Base-by-base conservation (phyloP, 2,329 filamentous ascomycete species). In the Alternaria arbusti region DNA sequence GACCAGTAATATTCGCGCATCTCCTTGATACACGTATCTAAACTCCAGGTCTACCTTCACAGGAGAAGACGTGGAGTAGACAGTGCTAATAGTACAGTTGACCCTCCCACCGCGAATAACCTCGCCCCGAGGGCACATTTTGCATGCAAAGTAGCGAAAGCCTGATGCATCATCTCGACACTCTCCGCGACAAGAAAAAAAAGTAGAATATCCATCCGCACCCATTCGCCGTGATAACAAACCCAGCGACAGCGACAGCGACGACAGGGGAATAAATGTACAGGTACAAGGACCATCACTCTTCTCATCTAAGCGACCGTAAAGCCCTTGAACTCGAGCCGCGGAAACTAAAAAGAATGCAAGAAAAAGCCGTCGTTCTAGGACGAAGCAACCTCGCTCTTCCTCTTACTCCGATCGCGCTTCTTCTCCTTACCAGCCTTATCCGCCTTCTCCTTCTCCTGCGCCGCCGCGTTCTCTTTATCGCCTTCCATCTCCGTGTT, bases 351-450 rank as follows among this genome's bases (percentile, higher is more conserved):
- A n/a, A n/a, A n/a, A n/a, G n/a, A n/a, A n/a, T n/a, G n/a, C n/a
- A n/a, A n/a, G n/a, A n/a, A n/a, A n/a, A n/a, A n/a, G n/a, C n/a
- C n/a, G n/a, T n/a, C n/a, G n/a, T n/a, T 57, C 67, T 71, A 77
- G 25, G 70, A 62, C 56, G 71, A 64, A 26, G 59, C 63, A 50
- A 56, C 74, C 65, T 78, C 77, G 63, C 70, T 72, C 74, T 79
- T 79, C 49, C 75, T 67, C 74, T 79, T 79, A 45, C 61, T 70
- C 7, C 75, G 68, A 45, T 78, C 75, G 6, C 76, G 68, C 74
- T 78, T 79, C 70, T 76, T 72, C 64, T 75, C 74, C 51, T 71
- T 65, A 40, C 40, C 61, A 4, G 57, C 32, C 43, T 59, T 59
- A 7, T 59, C 57, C 13, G 43, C 15, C 59, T 50, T 58, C 22